Conservation (phyloP, 176 grass and related monocot genomes). For the Eragrostis nindensis region DNA sequence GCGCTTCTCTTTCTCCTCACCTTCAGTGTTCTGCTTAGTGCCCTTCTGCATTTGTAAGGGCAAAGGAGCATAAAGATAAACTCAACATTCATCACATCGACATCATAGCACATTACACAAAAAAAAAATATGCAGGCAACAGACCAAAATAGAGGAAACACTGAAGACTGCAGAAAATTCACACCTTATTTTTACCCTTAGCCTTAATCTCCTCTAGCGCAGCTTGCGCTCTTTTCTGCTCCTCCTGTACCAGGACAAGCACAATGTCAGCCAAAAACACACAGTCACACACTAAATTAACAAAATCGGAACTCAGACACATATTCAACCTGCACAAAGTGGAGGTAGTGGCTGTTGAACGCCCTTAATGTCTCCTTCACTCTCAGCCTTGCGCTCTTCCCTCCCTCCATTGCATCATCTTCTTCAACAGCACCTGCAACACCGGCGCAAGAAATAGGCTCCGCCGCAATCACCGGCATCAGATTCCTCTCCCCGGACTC, state of each 20-base stretch:
- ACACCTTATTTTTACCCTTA: conserved; percentile 36
- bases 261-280: neutral
- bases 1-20: conserved; percentile 51
- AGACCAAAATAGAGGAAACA: neutral
- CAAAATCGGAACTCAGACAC: neutral
- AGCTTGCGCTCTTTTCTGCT: conserved; percentile 54
- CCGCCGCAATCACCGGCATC: conserved; percentile 4
- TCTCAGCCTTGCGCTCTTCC: conserved; percentile 60
- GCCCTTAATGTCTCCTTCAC: conserved; percentile 70
- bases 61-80: neutral
- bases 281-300: neutral
- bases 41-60: conserved; percentile 33
- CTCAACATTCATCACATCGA: neutral
- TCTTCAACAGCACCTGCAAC: conserved; percentile 8
- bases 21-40: conserved; percentile 14
- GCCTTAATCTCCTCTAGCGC: conserved; percentile 42
- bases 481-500: conserved; percentile 26
- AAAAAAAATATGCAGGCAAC: neutral
- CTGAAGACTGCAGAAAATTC: neutral
- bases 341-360: conserved; percentile 76
- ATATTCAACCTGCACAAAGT: conserved; percentile 68
- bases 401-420: conserved; percentile 6
- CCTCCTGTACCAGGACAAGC: conserved; percentile 38
- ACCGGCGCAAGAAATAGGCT: conserved; percentile 19
- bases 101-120: neutral